phyloP scores from a whole-genome alignment of 2,329 filamentous ascomycete species.

The Lojkania enalia region DNA sequence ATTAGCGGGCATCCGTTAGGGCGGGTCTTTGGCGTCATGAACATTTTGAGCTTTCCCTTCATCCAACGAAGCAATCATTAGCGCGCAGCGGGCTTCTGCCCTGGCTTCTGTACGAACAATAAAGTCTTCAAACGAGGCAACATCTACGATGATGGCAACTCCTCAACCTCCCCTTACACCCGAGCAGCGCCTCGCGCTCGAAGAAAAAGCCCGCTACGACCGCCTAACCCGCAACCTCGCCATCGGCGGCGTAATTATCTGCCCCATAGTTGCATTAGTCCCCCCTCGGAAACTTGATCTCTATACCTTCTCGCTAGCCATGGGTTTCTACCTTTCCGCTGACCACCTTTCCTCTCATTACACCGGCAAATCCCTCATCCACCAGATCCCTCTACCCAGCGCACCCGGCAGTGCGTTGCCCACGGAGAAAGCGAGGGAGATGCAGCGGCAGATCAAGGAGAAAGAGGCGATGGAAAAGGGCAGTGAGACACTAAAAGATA shows the following conservation, averaged over 20 bases:
- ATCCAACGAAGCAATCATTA: too few relatives aligned
- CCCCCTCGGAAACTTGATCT: constrained; percentile 66
- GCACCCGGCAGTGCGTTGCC: constrained; percentile 28
- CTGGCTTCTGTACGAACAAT: too few relatives aligned
- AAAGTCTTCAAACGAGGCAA: too few relatives aligned
- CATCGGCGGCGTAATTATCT: constrained; percentile 54
- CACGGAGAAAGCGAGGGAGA: constrained; percentile 43
- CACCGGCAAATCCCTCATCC: constrained; percentile 43
- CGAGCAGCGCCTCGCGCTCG: constrained; percentile 38
- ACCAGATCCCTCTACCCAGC: constrained; percentile 25
- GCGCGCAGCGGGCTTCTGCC: too few relatives aligned
- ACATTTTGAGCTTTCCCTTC: too few relatives aligned
- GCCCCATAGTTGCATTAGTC: constrained; percentile 58
- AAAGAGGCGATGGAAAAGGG: constrained; percentile 40
- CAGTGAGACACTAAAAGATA: constrained; percentile 33
- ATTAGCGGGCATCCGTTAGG: too few relatives aligned
- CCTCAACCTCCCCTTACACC: constrained; percentile 33
- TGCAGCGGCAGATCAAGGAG: constrained; percentile 44
- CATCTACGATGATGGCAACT: constrained; percentile 29
- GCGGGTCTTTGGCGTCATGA: too few relatives aligned
- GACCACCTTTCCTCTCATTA: constrained; percentile 53
- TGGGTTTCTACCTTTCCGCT: constrained; percentile 54
- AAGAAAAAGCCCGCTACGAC: constrained; percentile 35
- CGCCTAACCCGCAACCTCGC: constrained; percentile 50
- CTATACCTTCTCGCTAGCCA: constrained; percentile 59